Percentiles rank a stretch among this genome's conserved stretches.
These are phyloP conservation scores for Cladosporium cucumerinum DNA, from an alignment of 2,329 filamentous ascomycete species.

Conservation along the genomic window DNA sequence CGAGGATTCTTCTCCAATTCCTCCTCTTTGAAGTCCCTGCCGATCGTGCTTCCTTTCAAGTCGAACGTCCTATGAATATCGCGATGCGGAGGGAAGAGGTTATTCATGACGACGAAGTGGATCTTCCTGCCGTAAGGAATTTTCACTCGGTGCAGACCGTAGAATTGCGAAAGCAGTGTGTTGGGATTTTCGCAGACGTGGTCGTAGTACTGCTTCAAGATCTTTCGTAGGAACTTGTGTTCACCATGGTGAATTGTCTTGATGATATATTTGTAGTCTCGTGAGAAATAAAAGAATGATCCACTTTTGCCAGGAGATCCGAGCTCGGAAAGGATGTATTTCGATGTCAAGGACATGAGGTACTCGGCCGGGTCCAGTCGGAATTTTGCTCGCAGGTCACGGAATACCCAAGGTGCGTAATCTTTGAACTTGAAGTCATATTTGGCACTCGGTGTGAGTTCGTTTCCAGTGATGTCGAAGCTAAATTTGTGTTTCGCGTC, in stretches of 20 bases:
- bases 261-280: conserved; percentile 99
- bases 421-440: conserved; percentile 99
- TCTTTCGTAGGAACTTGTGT: conserved; percentile 80
- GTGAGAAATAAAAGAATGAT: conserved; percentile 99
- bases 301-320: conserved; percentile 97
- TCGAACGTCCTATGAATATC: conserved; percentile 98
- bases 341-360: conserved; percentile 94
- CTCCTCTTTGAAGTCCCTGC: conserved; percentile 85
- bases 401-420: conserved; percentile 99
- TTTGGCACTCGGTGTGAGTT: conserved; percentile 94
- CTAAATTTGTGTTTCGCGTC: conserved; percentile 94
- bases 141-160: conserved; percentile 94
- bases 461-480: conserved; percentile 97
- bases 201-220: conserved; percentile 86
- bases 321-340: conserved; percentile 96
- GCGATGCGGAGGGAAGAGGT: conserved; percentile 92
- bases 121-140: conserved; percentile 98
- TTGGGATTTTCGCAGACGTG: conserved; percentile 94
- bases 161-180: conserved; percentile 95
- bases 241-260: conserved; percentile 98
- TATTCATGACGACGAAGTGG: conserved; percentile 99
- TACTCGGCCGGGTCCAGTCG: conserved; percentile 95
- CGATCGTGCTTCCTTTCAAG: conserved; percentile 92
- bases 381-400: conserved; percentile 82
- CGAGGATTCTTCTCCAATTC: conserved; percentile 83